Conservation (phyloP, 371 early-diverging fungal species). For the Syncephalastrum sp. region DNA sequence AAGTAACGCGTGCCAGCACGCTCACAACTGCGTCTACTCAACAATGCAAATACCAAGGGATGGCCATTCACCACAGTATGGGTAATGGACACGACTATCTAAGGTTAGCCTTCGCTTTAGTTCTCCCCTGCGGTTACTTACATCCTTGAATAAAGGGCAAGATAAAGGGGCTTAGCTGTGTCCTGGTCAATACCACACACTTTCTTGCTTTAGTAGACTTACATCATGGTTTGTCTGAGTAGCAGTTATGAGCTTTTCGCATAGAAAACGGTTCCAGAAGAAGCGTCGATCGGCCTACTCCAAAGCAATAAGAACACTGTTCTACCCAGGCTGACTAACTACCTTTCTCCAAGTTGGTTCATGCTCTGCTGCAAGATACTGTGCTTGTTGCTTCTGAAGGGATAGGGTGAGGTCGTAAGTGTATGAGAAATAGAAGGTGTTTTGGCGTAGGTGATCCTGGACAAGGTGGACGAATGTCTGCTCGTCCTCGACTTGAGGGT, state of each 20-base stretch:
- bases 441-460: constrained; percentile 58
- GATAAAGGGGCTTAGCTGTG: constrained; percentile 72
- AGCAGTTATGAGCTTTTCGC: constrained; percentile 56
- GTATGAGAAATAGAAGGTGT: constrained; percentile 83
- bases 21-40: constrained; percentile 78
- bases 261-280: constrained; percentile 84
- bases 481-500: constrained; percentile 61
- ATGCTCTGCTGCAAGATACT: not conserved
- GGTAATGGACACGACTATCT: constrained; percentile 53
- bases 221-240: constrained; percentile 30
- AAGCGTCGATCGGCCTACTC: constrained; percentile 79
- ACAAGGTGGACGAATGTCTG: constrained; percentile 69
- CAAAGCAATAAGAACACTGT: not conserved
- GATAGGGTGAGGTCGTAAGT: constrained; percentile 79
- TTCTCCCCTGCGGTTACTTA: constrained; percentile 32
- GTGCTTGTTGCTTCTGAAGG: constrained; percentile 65
- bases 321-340: not conserved
- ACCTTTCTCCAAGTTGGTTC: not conserved
- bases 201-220: constrained; percentile 10
- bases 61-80: constrained; percentile 50
- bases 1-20: constrained; percentile 88
- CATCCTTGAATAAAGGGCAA: constrained; percentile 91
- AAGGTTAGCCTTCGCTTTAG: not conserved
- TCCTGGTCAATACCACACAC: not conserved
- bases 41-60: constrained; percentile 70